Base-by-base conservation (phyloP, 352 stramenopile genomes). In the Phytophthora cactorum region DNA sequence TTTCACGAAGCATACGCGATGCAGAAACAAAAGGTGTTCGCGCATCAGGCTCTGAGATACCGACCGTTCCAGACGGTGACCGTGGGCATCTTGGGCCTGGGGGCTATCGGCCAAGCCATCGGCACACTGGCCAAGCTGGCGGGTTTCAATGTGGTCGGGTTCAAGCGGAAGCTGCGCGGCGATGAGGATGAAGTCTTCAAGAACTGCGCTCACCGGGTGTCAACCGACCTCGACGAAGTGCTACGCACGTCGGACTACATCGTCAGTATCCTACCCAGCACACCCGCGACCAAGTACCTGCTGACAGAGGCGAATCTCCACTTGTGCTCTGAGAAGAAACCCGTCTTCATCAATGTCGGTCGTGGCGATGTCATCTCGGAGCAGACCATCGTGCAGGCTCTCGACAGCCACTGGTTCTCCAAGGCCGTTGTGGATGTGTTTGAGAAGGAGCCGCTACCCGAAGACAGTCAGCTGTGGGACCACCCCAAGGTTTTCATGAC, bases 341-440 rank as follows among this genome's bases (percentile, higher is more conserved):
- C 87, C n/a, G 81, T 93, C 43, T 84, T 97, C 62, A 83, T 97
- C 68, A 97, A 97, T 72, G 87, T 96, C 22, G 91, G 91, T 11
- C 83, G 91, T 31, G 91, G 91, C 22, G 89, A 95, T 58, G 70
- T 97, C 50, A 84, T 96, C 52, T 61, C 63, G 11, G 84, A 93
- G 59, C 15, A 54, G 17, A 70, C 59, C 32, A 68, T 97, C 41
- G 27, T 96, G 25, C 43, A 59, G 22, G 84, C 85, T 29, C 75
- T 97, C 8, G 81, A 95, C 63, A 70, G 65, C 5, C 15, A 77
- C 9, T 90, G 81, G 68, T 77, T 97, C 27, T 80, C 79, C 31
- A 76, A 66, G 46, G 72, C 66, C 9, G 77, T 84, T 29, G 66
- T 89, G 38, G 78, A 89, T 31, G 78, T 86, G 47, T 78, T 84